Percentiles rank a stretch among this genome's conserved stretches.
Conservation (phyloP, 176 grass and related monocot genomes). For the Carex myosuroides region DNA sequence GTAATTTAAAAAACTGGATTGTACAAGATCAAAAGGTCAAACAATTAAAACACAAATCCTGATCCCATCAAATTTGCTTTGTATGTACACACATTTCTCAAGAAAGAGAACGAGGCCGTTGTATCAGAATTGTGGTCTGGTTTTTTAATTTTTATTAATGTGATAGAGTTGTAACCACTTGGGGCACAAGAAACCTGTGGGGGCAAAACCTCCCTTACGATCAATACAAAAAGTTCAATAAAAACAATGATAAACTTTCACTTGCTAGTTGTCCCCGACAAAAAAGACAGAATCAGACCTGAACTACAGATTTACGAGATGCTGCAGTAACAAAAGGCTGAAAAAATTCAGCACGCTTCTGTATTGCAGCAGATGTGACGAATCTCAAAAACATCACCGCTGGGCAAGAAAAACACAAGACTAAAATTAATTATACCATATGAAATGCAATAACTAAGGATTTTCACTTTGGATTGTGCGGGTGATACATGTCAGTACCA, state of each 20-base stretch:
- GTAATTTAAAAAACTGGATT: neutral
- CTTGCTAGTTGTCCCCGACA: neutral
- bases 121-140: neutral
- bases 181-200: too few relatives aligned
- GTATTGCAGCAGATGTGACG: constrained; percentile 83
- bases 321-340: constrained; percentile 75
- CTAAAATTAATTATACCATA: constrained; percentile 17
- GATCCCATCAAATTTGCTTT: neutral
- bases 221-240: constrained; percentile 6
- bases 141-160: neutral
- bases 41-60: neutral
- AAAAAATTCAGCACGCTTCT: constrained; percentile 82
- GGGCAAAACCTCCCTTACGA: neutral
- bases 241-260: neutral
- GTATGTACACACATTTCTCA: neutral
- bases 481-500: neutral
- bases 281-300: constrained; percentile 41
- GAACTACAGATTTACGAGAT: constrained; percentile 45
- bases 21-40: neutral
- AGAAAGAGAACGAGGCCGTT: neutral
- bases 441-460: neutral
- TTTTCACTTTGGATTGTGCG: neutral
- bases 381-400: constrained; percentile 99
- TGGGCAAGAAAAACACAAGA: constrained; percentile 18
- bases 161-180: too few relatives aligned